A percentile compares a stretch with the other conserved stretches of the same genome.
phyloP scores from a whole-genome alignment of 768 basidiomycete genomes.

The Lactarius vividus region DNA sequence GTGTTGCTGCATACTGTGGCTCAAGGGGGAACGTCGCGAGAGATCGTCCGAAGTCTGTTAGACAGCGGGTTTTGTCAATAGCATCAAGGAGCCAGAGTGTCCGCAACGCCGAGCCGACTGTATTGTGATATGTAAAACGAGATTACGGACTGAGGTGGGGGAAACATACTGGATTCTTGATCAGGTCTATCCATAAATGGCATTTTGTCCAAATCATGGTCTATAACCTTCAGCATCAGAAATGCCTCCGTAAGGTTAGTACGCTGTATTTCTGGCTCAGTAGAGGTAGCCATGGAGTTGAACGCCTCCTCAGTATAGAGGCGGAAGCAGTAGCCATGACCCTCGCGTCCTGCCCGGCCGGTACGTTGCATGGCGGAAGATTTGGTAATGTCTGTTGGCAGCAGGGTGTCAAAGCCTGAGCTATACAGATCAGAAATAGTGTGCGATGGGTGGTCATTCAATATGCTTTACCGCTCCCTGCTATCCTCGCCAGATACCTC shows the following conservation, averaged over 20 bases:
- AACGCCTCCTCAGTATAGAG: constrained; percentile 87
- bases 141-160: neutral
- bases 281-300: constrained; percentile 56
- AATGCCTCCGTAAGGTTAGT: constrained; percentile 81
- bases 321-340: constrained; percentile 84
- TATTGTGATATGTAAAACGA: neutral
- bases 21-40: constrained; percentile 97
- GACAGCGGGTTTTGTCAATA: constrained; percentile 56
- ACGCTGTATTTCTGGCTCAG: constrained; percentile 89
- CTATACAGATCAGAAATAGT: neutral
- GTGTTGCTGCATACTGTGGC: constrained; percentile 71
- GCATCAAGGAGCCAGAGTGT: constrained; percentile 80
- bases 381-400: constrained; percentile 80
- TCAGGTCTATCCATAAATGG: constrained; percentile 91
- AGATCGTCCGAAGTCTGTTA: constrained; percentile 72
- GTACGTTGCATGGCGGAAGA: constrained; percentile 92
- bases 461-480: constrained; percentile 56
- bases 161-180: constrained; percentile 61
- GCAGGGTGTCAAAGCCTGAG: constrained; percentile 84
- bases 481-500: constrained; percentile 65
- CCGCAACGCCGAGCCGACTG: constrained; percentile 63
- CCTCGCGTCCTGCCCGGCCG: constrained; percentile 96
- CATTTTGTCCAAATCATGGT: constrained; percentile 74
- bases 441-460: neutral
- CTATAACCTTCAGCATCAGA: constrained; percentile 82